phyloP scores from a whole-genome alignment of 163 green algal genomes.

The Coccomyxa subellipsoidea region DNA sequence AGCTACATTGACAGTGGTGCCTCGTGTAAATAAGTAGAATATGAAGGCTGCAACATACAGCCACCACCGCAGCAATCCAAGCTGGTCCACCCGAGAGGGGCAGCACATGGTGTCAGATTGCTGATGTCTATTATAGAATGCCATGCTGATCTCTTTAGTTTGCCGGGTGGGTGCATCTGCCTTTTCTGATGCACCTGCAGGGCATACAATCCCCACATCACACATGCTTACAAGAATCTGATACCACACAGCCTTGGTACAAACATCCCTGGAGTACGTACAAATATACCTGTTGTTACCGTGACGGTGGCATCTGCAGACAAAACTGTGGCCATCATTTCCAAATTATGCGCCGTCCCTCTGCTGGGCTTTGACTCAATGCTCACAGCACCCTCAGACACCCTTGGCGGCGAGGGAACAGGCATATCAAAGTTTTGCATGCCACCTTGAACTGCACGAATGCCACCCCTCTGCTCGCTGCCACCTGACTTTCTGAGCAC shows the following conservation, averaged over 20 bases:
- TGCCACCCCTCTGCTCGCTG: background rate
- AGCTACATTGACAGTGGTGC: background rate
- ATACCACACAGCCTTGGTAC: no score
- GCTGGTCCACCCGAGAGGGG: background rate
- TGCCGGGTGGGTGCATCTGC: background rate
- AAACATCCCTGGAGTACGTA: no score
- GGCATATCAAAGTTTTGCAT: background rate
- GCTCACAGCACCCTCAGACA: background rate
- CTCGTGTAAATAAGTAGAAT: slow-evolving; percentile 3
- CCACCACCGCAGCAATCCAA: background rate
- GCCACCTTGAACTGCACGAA: background rate
- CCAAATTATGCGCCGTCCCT: background rate
- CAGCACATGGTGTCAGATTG: background rate
- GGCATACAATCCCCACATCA: no score
- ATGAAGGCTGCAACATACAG: background rate
- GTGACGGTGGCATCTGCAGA: background rate
- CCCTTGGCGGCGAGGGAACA: background rate
- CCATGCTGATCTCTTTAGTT: background rate
- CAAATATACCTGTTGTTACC: background rate
- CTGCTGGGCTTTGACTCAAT: background rate
- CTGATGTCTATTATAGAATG: background rate
- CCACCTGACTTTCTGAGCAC: background rate
- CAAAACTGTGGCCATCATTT: background rate
- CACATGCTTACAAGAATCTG: no score
- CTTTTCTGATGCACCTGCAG: background rate